phyloP scores from a whole-genome alignment of 2,329 filamentous ascomycete genomes.

The Sporothrix sp. region DNA sequence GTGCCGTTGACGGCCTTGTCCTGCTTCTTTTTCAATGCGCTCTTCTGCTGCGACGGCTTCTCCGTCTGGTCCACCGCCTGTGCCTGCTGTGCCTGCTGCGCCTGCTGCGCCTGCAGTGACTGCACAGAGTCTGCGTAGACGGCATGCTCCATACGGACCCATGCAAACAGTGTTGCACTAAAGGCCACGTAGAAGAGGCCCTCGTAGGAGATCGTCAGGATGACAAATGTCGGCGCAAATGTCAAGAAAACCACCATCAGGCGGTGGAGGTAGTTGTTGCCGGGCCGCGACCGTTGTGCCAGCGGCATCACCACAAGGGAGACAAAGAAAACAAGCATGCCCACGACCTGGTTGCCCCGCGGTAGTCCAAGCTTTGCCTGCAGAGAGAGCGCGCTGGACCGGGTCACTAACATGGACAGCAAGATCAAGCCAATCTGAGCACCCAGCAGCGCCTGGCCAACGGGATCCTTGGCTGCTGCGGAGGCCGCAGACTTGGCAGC shows the following conservation, averaged over 20 bases:
- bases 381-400: constrained; percentile 73
- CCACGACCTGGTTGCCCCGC: constrained; percentile 75
- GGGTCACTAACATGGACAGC: constrained; percentile 76
- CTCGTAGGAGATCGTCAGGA: constrained; percentile 95
- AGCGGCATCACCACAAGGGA: constrained; percentile 67
- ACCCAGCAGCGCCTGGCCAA: constrained; percentile 54
- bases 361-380: constrained; percentile 80
- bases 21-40: not conserved
- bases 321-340: constrained; percentile 64
- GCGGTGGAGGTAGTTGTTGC: constrained; percentile 81
- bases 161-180: constrained; percentile 68
- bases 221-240: constrained; percentile 87
- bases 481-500: constrained; percentile 16
- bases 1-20: constrained; percentile 1
- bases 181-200: constrained; percentile 93
- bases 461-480: constrained; percentile 27
- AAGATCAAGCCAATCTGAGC: constrained; percentile 69
- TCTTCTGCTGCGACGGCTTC: not conserved
- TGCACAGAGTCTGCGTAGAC: constrained; percentile 43
- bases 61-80: not conserved
- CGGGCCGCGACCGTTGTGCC: constrained; percentile 69
- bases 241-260: constrained; percentile 83
- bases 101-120: constrained; percentile 4
- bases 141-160: constrained; percentile 85
- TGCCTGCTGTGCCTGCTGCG: not conserved